Conservation (phyloP, 805 yeast genomes). For the Yarrowia divulgata region DNA sequence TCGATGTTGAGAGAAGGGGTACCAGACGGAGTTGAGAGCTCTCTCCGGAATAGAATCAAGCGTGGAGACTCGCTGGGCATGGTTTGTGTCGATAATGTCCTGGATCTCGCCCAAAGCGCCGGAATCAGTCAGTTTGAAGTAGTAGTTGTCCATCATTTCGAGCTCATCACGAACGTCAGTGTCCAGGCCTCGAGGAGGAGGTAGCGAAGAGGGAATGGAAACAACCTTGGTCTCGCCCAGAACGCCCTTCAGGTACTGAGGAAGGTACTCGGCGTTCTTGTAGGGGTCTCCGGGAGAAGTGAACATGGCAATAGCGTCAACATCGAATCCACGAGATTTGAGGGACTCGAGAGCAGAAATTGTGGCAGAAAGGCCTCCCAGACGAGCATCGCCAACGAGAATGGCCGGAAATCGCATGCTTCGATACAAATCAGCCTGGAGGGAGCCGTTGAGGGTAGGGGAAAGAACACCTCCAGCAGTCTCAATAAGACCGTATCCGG, state of each 20-base stretch:
- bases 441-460: slow-evolving; percentile 42
- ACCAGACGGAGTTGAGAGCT: slow-evolving; percentile 44
- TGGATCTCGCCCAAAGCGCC: slow-evolving; percentile 18
- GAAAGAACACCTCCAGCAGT: slow-evolving; percentile 46
- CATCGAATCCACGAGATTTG: slow-evolving; percentile 44
- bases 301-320: slow-evolving; percentile 42
- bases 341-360: slow-evolving; percentile 44
- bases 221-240: slow-evolving; percentile 37
- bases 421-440: slow-evolving; percentile 45
- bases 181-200: slow-evolving; percentile 40
- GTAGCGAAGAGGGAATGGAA: slow-evolving; percentile 25
- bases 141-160: slow-evolving; percentile 41
- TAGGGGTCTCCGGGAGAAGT: slow-evolving; percentile 38
- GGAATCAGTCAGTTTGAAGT: slow-evolving; percentile 17
- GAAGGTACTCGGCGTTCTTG: slow-evolving; percentile 42
- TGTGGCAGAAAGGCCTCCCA: slow-evolving; percentile 45
- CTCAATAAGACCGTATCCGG: slow-evolving; percentile 43
- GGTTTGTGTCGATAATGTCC: slow-evolving; percentile 36
- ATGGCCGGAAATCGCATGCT: slow-evolving; percentile 43
- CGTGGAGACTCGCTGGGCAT: slow-evolving; percentile 33
- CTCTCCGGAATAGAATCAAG: slow-evolving; percentile 41
- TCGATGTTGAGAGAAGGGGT: slow-evolving; percentile 46
- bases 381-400: slow-evolving; percentile 43
- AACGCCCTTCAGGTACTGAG: slow-evolving; percentile 40
- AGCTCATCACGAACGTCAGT: slow-evolving; percentile 36